These are phyloP conservation scores for Hypoxylon rickii DNA, from an alignment of 495 filamentous ascomycete species.

Conservation along the genomic window DNA sequence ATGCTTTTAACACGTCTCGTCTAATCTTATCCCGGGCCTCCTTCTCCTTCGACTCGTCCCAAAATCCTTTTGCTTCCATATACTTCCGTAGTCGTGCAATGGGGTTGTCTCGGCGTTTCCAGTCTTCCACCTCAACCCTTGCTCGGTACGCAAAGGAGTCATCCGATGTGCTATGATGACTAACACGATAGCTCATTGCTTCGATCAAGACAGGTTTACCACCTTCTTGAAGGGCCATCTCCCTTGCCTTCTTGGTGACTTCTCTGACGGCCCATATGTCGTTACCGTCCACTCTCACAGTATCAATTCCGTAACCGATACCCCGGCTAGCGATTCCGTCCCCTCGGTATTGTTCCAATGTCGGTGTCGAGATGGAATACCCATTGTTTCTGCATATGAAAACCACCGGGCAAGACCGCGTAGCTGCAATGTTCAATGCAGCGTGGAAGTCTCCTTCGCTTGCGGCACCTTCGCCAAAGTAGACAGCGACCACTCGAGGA, in stretches of 20 bases:
- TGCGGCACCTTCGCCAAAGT: constrained; percentile 98
- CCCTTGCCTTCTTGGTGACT: constrained; percentile 76
- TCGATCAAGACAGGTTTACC: constrained; percentile 86
- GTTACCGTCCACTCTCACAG: constrained; percentile 94
- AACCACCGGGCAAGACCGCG: constrained; percentile 84
- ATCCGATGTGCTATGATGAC: constrained; percentile 96
- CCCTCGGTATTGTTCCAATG: constrained; percentile 93
- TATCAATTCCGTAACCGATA: constrained; percentile 97
- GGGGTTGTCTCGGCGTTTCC: constrained; percentile 95
- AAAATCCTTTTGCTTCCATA: constrained; percentile 77
- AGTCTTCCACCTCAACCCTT: constrained; percentile 93
- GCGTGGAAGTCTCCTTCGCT: constrained; percentile 98
- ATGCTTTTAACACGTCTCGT: constrained; percentile 80
- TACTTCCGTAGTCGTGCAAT: constrained; percentile 91
- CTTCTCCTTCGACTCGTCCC: constrained; percentile 84
- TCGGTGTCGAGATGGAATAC: constrained; percentile 93
- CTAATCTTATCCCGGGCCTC: constrained; percentile 68
- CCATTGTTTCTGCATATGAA: constrained; percentile 99
- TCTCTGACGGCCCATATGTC: constrained; percentile 94
- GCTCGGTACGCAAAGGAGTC: constrained; percentile 97
- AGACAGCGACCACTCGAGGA: constrained; percentile 79
- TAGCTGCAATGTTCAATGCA: constrained; percentile 94
- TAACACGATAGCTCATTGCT: constrained; percentile 97
- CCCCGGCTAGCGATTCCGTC: constrained; percentile 95
- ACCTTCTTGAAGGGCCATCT: constrained; percentile 75